Conservation (phyloP, 1,284 basidiomycete species). For the Rhodotorula sp. region DNA sequence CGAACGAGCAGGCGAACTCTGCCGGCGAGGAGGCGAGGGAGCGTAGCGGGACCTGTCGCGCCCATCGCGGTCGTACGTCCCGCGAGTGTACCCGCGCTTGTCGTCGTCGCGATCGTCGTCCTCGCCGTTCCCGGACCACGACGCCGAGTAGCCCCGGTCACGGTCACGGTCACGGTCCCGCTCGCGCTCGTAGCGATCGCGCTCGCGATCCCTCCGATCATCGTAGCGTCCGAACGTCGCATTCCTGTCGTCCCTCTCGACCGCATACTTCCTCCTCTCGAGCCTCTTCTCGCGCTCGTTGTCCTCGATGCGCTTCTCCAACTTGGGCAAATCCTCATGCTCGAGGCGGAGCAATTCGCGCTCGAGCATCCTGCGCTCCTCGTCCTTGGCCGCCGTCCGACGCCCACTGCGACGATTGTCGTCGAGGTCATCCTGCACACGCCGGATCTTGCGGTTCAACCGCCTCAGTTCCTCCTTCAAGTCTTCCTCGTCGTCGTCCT, state of each 20-base stretch:
- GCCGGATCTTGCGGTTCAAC: constrained; percentile 76
- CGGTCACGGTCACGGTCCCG: constrained; percentile 47
- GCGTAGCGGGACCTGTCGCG: constrained; percentile 44
- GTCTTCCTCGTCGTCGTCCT: constrained; percentile 76
- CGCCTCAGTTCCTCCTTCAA: constrained; percentile 88
- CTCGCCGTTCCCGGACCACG: constrained; percentile 14
- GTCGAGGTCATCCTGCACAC: constrained; percentile 91
- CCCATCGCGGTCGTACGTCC: constrained; percentile 51
- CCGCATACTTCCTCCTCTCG: constrained; percentile 72
- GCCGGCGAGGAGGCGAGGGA: constrained; percentile 46
- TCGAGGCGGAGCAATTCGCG: constrained; percentile 80
- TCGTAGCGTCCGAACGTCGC: constrained; percentile 55
- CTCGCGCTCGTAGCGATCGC: constrained; percentile 41
- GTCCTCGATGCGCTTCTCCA: constrained; percentile 80
- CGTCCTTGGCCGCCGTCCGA: constrained; percentile 70
- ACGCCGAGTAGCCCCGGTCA: background rate
- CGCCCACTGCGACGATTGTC: constrained; percentile 77
- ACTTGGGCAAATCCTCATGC: constrained; percentile 87
- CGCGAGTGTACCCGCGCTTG: constrained; percentile 48
- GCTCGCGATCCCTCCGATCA: constrained; percentile 17
- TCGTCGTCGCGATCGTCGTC: constrained; percentile 29
- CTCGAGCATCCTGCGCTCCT: constrained; percentile 82
- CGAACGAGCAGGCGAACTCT: constrained; percentile 50
- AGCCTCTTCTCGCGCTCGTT: constrained; percentile 71
- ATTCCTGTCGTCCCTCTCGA: constrained; percentile 82